Evolutionary conservation across 2,329 filamentous ascomycete species (phyloP).

Genomic region (Fusarium devonianum): DNA sequence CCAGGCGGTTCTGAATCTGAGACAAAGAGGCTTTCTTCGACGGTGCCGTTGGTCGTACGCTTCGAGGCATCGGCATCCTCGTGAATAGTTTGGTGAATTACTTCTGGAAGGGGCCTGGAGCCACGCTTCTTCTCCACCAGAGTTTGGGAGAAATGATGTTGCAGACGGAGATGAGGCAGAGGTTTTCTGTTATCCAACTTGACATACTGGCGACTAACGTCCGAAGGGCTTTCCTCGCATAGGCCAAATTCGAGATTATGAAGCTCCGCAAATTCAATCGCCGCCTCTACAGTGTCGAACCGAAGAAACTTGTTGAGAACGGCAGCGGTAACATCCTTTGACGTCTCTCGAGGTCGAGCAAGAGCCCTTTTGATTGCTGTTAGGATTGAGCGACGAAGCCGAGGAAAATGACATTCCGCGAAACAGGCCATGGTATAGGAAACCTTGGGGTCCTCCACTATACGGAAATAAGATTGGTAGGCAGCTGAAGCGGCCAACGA

Average conservation of each 20-base stretch:
- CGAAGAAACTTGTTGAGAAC: slow-evolving; percentile 65
- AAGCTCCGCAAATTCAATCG: slow-evolving; percentile 68
- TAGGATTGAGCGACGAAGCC: slow-evolving; percentile 65
- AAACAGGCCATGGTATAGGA: slow-evolving; percentile 76
- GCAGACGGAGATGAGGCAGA: slow-evolving; percentile 58
- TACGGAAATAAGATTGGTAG: slow-evolving; percentile 65
- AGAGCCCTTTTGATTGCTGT: slow-evolving; percentile 63
- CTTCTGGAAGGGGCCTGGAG: slow-evolving; percentile 57
- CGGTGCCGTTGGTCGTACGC: slow-evolving; percentile 17
- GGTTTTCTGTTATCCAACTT: slow-evolving; percentile 54
- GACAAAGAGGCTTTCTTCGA: slow-evolving; percentile 45
- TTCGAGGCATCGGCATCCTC: slow-evolving; percentile 44
- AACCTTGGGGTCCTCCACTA: slow-evolving; percentile 62
- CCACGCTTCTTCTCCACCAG: slow-evolving; percentile 69
- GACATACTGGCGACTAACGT: slow-evolving; percentile 51
- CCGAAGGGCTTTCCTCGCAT: slow-evolving; percentile 45
- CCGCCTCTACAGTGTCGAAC: slow-evolving; percentile 73
- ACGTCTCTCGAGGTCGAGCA: slow-evolving; percentile 62
- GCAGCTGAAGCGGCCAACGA: slow-evolving; percentile 58
- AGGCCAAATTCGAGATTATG: slow-evolving; percentile 61
- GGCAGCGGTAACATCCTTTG: slow-evolving; percentile 66
- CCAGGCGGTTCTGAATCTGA: slow-evolving; percentile 18
- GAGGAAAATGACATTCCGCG: slow-evolving; percentile 71
- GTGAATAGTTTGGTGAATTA: slow-evolving; percentile 64
- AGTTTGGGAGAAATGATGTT: slow-evolving; percentile 62